Evolutionary conservation across 2,329 filamentous ascomycete species (phyloP).

Genomic region (Trematosphaeria pertusa): DNA sequence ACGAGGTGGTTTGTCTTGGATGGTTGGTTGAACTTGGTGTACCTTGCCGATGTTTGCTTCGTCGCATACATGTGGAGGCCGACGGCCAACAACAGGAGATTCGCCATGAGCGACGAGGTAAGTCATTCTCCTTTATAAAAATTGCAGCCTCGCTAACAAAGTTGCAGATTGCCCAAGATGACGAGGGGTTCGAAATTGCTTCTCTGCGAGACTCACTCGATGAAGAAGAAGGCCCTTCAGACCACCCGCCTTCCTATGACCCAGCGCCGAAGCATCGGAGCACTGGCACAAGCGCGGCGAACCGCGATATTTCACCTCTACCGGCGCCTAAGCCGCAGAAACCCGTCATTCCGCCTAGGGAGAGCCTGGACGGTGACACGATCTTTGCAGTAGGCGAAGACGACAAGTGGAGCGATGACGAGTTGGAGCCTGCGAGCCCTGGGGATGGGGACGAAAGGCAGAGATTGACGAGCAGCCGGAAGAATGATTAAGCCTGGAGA

Average conservation of each 20-base stretch:
- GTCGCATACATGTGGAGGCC: conserved; percentile 96
- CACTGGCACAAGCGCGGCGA: conserved; percentile 18
- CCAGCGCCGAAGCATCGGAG: conserved; percentile 41
- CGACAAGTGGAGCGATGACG: conserved; percentile 80
- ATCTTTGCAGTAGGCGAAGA: conserved; percentile 93
- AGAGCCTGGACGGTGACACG: conserved; percentile 84
- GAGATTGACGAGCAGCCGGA: conserved; percentile 40
- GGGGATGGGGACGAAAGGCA: conserved; percentile 41
- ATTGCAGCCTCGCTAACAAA: conserved; percentile 38
- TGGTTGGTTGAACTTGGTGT: conserved; percentile 96
- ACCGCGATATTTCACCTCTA: conserved; percentile 55
- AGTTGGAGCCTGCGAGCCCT: conserved; percentile 64
- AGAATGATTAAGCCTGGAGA: conserved; percentile 32
- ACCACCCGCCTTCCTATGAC: conserved; percentile 50
- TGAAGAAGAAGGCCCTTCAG: conserved; percentile 61
- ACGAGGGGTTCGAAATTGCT: conserved; percentile 96
- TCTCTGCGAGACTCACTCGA: conserved; percentile 82
- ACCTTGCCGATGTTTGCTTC: conserved; percentile 90
- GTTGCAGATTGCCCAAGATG: conserved; percentile 84
- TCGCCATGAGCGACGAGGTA: conserved; percentile 97
- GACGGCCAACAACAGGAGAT: conserved; percentile 93
- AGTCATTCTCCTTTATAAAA: conserved; percentile 19
- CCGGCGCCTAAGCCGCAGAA: conserved; percentile 61
- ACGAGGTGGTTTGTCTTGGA: conserved; percentile 96
- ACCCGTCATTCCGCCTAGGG: conserved; percentile 58